These are phyloP conservation scores for Lentinula sp. DNA, from an alignment of 768 basidiomycete species.

Conservation along the genomic window DNA sequence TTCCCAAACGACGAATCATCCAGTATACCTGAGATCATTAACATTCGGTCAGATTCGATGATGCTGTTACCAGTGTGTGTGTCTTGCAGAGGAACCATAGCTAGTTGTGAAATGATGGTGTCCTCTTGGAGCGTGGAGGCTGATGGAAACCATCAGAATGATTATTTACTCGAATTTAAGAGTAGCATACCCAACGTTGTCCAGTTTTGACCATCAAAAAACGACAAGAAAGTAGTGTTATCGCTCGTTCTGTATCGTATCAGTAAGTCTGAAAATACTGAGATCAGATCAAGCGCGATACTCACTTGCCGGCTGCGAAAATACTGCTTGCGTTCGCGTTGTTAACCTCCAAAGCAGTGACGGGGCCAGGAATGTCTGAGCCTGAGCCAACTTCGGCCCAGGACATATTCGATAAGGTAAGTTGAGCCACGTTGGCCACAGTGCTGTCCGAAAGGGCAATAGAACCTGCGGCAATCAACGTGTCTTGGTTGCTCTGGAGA, in stretches of 20 bases:
- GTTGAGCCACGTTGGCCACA: constrained; percentile 68
- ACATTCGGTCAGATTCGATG: constrained; percentile 80
- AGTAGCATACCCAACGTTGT: constrained; percentile 45
- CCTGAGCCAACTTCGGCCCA: constrained; percentile 69
- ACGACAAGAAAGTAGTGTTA: constrained; percentile 63
- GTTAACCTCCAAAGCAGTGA: constrained; percentile 85
- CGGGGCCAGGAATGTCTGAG: constrained; percentile 75
- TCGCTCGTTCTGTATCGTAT: constrained; percentile 39
- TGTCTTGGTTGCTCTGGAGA: constrained; percentile 54
- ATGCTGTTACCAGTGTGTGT: constrained; percentile 65
- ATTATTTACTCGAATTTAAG: background rate
- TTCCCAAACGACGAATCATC: constrained; percentile 66
- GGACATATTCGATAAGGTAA: constrained; percentile 59
- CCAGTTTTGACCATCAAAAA: constrained; percentile 86
- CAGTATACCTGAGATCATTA: constrained; percentile 82
- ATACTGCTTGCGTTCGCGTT: constrained; percentile 74
- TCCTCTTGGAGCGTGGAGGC: constrained; percentile 49
- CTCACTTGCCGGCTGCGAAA: constrained; percentile 85
- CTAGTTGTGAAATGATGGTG: constrained; percentile 73
- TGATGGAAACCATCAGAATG: constrained; percentile 18
- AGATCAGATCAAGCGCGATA: constrained; percentile 5
- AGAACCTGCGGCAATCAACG: constrained; percentile 75
- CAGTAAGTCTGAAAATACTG: background rate
- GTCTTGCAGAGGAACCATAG: constrained; percentile 84
- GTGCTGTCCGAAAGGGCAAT: constrained; percentile 62